Evolutionary conservation across 495 filamentous ascomycete genomes (phyloP).

Genomic region (Podospora pseudoanserina): DNA sequence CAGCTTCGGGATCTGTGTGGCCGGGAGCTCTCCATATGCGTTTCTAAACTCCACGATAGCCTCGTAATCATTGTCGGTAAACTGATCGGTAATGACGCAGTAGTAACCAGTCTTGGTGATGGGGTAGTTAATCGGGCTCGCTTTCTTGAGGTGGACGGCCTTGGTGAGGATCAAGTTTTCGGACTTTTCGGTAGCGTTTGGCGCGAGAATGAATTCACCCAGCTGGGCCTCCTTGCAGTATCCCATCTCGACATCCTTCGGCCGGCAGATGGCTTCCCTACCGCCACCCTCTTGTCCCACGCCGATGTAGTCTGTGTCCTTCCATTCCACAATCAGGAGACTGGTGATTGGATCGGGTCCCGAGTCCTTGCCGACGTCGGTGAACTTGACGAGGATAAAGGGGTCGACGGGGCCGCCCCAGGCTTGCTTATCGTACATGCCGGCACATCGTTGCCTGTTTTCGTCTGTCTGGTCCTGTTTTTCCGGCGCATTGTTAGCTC

Average conservation of each 20-base stretch:
- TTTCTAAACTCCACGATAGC: slow-evolving; percentile 90
- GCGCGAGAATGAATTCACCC: slow-evolving; percentile 78
- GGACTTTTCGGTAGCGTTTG: slow-evolving; percentile 66
- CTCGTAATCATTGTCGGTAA: slow-evolving; percentile 60
- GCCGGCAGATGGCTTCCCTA: slow-evolving; percentile 72
- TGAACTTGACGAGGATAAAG: slow-evolving; percentile 80
- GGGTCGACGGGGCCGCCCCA: slow-evolving; percentile 91
- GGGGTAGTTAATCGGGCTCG: slow-evolving; percentile 69
- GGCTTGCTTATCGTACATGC: slow-evolving; percentile 88
- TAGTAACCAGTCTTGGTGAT: slow-evolving; percentile 92
- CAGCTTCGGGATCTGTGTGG: slow-evolving; percentile 91
- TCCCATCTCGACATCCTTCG: slow-evolving; percentile 58
- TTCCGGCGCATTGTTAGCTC: slow-evolving; percentile 4
- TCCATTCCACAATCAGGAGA: slow-evolving; percentile 92
- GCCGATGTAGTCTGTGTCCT: slow-evolving; percentile 77
- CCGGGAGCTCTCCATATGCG: slow-evolving; percentile 92
- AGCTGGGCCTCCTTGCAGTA: slow-evolving; percentile 70
- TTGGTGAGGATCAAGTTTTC: slow-evolving; percentile 68
- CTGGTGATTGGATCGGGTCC: slow-evolving; percentile 72
- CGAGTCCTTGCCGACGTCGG: slow-evolving; percentile 52
- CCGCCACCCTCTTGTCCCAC: slow-evolving; percentile 31
- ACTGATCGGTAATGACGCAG: slow-evolving; percentile 77
- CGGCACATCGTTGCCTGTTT: slow-evolving; percentile 83
- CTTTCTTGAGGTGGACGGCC: slow-evolving; percentile 77
- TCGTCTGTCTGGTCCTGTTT: slow-evolving; percentile 67